Conservation (phyloP, 805 yeast genomes). For the Ogataea siamensis region DNA sequence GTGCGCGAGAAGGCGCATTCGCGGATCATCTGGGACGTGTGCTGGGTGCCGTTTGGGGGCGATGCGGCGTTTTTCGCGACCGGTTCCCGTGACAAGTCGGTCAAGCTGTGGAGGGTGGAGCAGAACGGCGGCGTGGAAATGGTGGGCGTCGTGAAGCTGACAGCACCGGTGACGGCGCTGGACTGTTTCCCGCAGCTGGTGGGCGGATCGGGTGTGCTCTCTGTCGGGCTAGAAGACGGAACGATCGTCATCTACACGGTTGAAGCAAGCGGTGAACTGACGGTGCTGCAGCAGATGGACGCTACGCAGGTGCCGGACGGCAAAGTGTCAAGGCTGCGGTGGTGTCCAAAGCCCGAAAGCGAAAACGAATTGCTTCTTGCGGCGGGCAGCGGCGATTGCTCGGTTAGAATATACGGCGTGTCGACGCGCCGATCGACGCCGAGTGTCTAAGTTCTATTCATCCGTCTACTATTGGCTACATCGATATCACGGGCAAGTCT, state of each 20-base stretch:
- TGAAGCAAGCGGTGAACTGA: conserved; percentile 29
- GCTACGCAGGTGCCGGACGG: conserved; percentile 53
- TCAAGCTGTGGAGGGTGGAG: conserved; percentile 63
- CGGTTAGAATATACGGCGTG: conserved; percentile 42
- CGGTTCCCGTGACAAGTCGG: conserved; percentile 76
- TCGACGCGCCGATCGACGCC: conserved; percentile 17
- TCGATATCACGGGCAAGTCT: background rate
- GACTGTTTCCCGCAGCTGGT: conserved; percentile 42
- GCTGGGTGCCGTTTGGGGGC: conserved; percentile 65
- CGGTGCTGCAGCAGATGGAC: conserved; percentile 35
- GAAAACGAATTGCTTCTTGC: conserved; percentile 43
- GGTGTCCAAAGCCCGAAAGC: conserved; percentile 33
- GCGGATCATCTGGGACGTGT: conserved; percentile 93
- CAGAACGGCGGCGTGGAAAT: conserved; percentile 29
- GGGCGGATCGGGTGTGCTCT: conserved; percentile 39
- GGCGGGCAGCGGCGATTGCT: conserved; percentile 64
- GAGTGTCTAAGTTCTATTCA: conserved; percentile 1
- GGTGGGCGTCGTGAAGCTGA: conserved; percentile 43
- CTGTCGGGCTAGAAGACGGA: conserved; percentile 75
- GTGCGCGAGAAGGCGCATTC: conserved; percentile 71
- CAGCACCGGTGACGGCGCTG: conserved; percentile 65
- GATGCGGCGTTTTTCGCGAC: conserved; percentile 61
- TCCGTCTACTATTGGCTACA: conserved; percentile 10
- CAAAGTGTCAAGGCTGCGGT: conserved; percentile 58
- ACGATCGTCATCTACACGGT: conserved; percentile 45